Conservation (phyloP, 1,139 yeast genomes). For the Torulaspora pretoriensis region DNA sequence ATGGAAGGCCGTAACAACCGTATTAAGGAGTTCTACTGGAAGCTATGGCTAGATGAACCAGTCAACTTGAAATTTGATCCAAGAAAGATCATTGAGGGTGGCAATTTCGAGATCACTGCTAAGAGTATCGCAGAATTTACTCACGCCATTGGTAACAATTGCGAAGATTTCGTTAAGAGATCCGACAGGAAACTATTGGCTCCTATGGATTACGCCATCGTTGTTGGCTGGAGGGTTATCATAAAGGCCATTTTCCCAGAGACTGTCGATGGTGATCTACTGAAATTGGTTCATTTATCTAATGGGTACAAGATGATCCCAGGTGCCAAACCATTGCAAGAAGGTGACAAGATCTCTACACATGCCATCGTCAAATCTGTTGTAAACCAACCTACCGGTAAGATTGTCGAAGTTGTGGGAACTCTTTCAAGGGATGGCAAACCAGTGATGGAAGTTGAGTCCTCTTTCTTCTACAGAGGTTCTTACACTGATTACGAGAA, state of each 20-base stretch:
- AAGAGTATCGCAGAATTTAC: constrained; percentile 87
- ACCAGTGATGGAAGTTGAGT: constrained; percentile 90
- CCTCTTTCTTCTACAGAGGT: constrained; percentile 97
- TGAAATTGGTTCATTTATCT: constrained; percentile 89
- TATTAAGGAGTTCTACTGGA: constrained; percentile 96
- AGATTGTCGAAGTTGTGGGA: constrained; percentile 93
- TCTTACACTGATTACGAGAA: constrained; percentile 79
- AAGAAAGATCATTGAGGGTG: constrained; percentile 60
- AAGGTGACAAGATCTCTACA: constrained; percentile 81
- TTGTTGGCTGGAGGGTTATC: constrained; percentile 97
- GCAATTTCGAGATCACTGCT: constrained; percentile 65
- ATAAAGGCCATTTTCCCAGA: constrained; percentile 96
- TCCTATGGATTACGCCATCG: constrained; percentile 99
- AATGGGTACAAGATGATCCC: constrained; percentile 93
- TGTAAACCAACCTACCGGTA: constrained; percentile 86
- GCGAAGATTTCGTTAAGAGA: constrained; percentile 91
- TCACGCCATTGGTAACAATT: constrained; percentile 94
- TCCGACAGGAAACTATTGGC: constrained; percentile 82
- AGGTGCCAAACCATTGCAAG: constrained; percentile 84
- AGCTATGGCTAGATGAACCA: constrained; percentile 86
- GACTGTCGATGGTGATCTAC: constrained; percentile 91
- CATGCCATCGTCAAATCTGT: constrained; percentile 85
- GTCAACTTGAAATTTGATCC: constrained; percentile 62
- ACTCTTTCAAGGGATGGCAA: constrained; percentile 69
- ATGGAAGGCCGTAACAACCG: constrained; percentile 89